phyloP scores from a whole-genome alignment of 2,329 filamentous ascomycete genomes.

The Leptosphaerulina australis region DNA sequence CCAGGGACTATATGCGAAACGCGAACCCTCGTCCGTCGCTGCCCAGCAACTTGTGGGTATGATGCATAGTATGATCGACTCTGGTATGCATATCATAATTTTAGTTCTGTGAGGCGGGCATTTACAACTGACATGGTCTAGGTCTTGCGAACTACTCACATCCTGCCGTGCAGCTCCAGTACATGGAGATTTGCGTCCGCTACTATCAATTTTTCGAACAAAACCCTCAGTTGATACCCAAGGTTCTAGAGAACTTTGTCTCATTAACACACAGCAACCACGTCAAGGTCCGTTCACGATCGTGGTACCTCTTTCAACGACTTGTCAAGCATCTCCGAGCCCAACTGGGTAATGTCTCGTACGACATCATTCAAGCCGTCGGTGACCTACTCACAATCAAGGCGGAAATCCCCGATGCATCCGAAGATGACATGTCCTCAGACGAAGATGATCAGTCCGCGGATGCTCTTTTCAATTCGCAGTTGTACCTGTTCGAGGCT shows the following conservation, averaged over 20 bases:
- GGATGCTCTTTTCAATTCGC: constrained; percentile 88
- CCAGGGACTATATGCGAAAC: constrained; percentile 84
- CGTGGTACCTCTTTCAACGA: constrained; percentile 96
- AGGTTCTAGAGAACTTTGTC: constrained; percentile 89
- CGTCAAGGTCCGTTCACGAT: constrained; percentile 83
- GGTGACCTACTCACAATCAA: constrained; percentile 87
- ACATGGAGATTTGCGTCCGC: constrained; percentile 97
- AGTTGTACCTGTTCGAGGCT: constrained; percentile 92
- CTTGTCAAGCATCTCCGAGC: constrained; percentile 85
- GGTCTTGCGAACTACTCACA: constrained; percentile 86
- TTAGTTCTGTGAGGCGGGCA: too few species aligned
- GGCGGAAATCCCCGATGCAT: constrained; percentile 80
- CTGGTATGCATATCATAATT: constrained; percentile 62
- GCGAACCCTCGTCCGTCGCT: constrained; percentile 77
- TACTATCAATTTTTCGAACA: constrained; percentile 93
- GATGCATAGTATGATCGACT: constrained; percentile 96
- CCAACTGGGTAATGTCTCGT: constrained; percentile 85
- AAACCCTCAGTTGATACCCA: constrained; percentile 79
- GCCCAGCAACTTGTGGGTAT: constrained; percentile 84
- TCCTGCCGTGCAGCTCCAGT: constrained; percentile 90
- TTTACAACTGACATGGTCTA: constrained; percentile 50
- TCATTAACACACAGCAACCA: constrained; percentile 86
- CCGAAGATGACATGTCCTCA: constrained; percentile 89
- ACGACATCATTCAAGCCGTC: constrained; percentile 89
- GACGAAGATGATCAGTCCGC: constrained; percentile 88